These are phyloP conservation scores for Hericium rajendrae DNA, from an alignment of 768 basidiomycete genomes.

Conservation along the genomic window DNA sequence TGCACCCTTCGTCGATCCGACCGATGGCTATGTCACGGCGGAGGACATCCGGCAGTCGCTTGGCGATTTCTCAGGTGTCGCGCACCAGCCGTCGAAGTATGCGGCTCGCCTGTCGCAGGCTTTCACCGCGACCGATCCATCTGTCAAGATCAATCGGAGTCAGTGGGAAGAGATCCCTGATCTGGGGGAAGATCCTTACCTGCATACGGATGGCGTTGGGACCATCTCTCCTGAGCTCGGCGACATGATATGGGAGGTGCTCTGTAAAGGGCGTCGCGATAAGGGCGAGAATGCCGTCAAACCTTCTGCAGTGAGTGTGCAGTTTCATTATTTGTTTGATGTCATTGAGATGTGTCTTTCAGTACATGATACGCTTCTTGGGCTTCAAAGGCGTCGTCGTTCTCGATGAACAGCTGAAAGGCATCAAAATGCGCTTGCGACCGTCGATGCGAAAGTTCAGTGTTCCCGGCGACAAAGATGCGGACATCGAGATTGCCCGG, in stretches of 20 bases:
- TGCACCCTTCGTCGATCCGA: slow-evolving; percentile 49
- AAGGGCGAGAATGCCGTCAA: slow-evolving; percentile 25
- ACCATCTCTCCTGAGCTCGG: slow-evolving; percentile 59
- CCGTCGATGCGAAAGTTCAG: slow-evolving; percentile 71
- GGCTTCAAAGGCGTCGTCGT: slow-evolving; percentile 74
- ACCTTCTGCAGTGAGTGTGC: slow-evolving; percentile 50
- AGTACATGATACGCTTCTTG: slow-evolving; percentile 77
- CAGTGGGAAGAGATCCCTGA: slow-evolving; percentile 56
- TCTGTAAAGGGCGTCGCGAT: slow-evolving; percentile 30
- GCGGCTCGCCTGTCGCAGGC: slow-evolving; percentile 80
- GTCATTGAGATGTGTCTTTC: not conserved
- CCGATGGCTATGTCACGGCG: slow-evolving; percentile 39
- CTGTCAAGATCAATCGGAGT: slow-evolving; percentile 40
- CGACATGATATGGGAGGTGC: slow-evolving; percentile 46
- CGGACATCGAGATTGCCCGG: slow-evolving; percentile 66
- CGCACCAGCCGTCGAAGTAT: slow-evolving; percentile 56
- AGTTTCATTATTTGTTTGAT: not conserved
- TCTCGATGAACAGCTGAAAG: slow-evolving; percentile 46
- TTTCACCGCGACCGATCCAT: slow-evolving; percentile 74
- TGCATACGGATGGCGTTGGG: slow-evolving; percentile 74
- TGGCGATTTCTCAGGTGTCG: slow-evolving; percentile 52
- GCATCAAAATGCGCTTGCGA: slow-evolving; percentile 61
- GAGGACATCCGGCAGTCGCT: slow-evolving; percentile 49
- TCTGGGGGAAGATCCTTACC: slow-evolving; percentile 32
- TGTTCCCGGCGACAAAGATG: slow-evolving; percentile 31